Percentiles rank a stretch among this genome's conserved stretches.
phyloP scores from a whole-genome alignment of 192 early-diverging fungal species.

The Coemansia sp. region DNA sequence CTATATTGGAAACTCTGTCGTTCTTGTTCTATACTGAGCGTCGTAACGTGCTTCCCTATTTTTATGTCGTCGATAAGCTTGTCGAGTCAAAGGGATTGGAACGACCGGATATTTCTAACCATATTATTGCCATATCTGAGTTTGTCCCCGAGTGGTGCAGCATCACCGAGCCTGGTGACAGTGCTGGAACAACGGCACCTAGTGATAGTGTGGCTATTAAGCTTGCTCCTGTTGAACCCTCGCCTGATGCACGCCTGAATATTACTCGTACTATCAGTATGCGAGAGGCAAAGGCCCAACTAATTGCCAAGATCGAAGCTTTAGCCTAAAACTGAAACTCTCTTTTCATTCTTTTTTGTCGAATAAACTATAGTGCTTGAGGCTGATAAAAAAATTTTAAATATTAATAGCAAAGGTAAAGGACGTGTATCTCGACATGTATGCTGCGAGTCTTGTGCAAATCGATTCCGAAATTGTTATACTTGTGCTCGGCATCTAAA shows the following conservation, averaged over 20 bases:
- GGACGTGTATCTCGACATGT: too few species aligned
- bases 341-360: neutral
- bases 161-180: slow-evolving; percentile 11
- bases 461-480: too few species aligned
- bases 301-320: slow-evolving; percentile 22
- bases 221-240: slow-evolving; percentile 6
- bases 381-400: too few species aligned
- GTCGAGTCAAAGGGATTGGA: slow-evolving; percentile 44
- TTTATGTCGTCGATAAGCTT: slow-evolving; percentile 45
- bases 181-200: neutral
- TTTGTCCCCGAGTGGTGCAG: slow-evolving; percentile 54
- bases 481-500: too few species aligned
- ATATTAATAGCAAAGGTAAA: too few species aligned
- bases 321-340: neutral
- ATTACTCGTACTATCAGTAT: slow-evolving; percentile 34
- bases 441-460: too few species aligned
- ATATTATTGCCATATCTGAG: slow-evolving; percentile 19
- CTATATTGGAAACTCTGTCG: slow-evolving; percentile 40
- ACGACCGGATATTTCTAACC: neutral
- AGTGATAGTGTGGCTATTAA: neutral
- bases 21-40: slow-evolving; percentile 53
- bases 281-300: slow-evolving; percentile 33
- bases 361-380: neutral
- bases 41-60: slow-evolving; percentile 35
- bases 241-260: slow-evolving; percentile 26